phyloP scores from a whole-genome alignment of 352 stramenopile species.

The Phytophthora quininea region DNA sequence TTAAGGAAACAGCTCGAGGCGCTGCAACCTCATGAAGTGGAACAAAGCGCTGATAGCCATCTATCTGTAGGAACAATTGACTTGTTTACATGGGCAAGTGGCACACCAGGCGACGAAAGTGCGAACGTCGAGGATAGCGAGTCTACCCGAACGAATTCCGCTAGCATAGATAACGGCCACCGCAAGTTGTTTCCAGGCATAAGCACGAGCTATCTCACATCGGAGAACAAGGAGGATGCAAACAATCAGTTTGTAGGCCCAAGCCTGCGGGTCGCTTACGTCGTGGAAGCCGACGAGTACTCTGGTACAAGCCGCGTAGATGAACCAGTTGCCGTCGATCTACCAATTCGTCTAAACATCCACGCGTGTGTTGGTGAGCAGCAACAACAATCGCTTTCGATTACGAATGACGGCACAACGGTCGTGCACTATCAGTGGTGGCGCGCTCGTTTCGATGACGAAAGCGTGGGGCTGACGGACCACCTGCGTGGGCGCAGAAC shows the following conservation, averaged over 20 bases:
- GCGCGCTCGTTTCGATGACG: slow-evolving; percentile 38
- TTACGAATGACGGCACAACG: slow-evolving; percentile 61
- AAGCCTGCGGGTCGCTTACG: slow-evolving; percentile 25
- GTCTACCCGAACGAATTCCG: slow-evolving; percentile 14
- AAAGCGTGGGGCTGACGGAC: slow-evolving; percentile 26
- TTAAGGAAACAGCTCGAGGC: slow-evolving; percentile 73
- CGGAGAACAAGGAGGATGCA: neutral
- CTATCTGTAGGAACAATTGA: slow-evolving; percentile 63
- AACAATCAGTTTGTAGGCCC: slow-evolving; percentile 15
- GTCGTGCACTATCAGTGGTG: slow-evolving; percentile 70
- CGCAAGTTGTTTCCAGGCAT: slow-evolving; percentile 20
- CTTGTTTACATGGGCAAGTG: slow-evolving; percentile 75
- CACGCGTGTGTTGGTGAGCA: slow-evolving; percentile 44
- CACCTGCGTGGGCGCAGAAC: slow-evolving; percentile 31
- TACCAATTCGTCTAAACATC: slow-evolving; percentile 47
- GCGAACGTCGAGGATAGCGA: slow-evolving; percentile 6
- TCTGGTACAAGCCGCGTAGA: neutral
- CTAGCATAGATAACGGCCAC: slow-evolving; percentile 10
- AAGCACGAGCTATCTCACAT: slow-evolving; percentile 15
- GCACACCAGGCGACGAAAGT: slow-evolving; percentile 2
- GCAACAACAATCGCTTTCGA: slow-evolving; percentile 42
- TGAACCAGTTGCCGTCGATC: neutral
- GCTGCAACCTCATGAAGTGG: slow-evolving; percentile 69
- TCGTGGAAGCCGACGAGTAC: slow-evolving; percentile 20
- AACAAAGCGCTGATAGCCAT: slow-evolving; percentile 50